phyloP scores from a whole-genome alignment of 352 stramenopile species.

The Pythium chondricola region DNA sequence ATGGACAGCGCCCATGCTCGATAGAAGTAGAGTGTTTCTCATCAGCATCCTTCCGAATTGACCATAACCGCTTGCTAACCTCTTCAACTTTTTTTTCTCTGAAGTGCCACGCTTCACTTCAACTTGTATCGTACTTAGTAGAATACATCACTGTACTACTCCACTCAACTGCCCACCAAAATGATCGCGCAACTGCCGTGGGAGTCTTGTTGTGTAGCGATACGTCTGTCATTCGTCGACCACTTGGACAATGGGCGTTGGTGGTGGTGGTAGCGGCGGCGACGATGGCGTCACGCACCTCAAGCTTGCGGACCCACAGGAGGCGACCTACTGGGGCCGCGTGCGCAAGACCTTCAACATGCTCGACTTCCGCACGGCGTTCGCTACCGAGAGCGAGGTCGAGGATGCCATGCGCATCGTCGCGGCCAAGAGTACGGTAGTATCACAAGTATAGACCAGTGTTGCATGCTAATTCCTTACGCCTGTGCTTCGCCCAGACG shows the following conservation, averaged over 20 bases:
- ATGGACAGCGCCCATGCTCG: too few relatives aligned
- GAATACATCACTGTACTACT: too few relatives aligned
- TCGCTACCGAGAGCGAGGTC: constrained; percentile 49
- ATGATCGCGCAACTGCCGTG: too few relatives aligned
- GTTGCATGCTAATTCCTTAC: background rate
- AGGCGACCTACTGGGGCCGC: constrained; percentile 69
- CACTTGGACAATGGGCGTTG: constrained; percentile 26
- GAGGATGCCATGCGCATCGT: constrained; percentile 40
- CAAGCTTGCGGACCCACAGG: constrained; percentile 67
- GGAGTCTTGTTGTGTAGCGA: too few relatives aligned
- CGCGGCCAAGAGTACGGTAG: constrained; percentile 21
- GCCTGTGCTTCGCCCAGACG: constrained; percentile 14
- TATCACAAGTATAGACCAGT: background rate
- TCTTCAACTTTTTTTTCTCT: too few relatives aligned
- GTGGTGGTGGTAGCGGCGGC: constrained; percentile 10
- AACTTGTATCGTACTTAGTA: too few relatives aligned
- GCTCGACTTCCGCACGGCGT: constrained; percentile 74
- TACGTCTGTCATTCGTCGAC: too few relatives aligned
- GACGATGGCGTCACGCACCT: constrained; percentile 25
- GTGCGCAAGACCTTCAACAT: constrained; percentile 79
- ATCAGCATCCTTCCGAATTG: too few relatives aligned
- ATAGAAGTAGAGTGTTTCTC: too few relatives aligned
- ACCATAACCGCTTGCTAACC: too few relatives aligned
- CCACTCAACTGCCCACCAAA: too few relatives aligned
- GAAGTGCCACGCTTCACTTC: too few relatives aligned